Conservation (phyloP, 2,329 filamentous ascomycete species). For the Alternaria triticina region DNA sequence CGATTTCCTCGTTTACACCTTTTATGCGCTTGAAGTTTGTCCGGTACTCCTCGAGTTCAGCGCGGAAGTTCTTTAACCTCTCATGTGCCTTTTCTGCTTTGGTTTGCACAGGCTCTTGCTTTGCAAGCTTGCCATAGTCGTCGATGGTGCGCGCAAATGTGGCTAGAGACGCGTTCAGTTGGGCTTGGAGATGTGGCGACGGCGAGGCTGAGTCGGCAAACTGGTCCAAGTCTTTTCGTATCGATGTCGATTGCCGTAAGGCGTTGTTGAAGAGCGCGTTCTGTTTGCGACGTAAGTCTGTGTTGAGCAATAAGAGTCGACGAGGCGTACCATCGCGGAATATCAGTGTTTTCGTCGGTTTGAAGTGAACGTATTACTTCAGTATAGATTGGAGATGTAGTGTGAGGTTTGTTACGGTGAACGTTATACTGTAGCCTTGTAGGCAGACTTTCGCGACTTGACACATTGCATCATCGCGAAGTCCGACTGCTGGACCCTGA, state of each 20-base stretch:
- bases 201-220: slow-evolving; percentile 67
- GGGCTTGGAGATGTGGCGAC: slow-evolving; percentile 67
- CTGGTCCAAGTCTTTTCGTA: slow-evolving; percentile 76
- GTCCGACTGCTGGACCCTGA: slow-evolving; percentile 9
- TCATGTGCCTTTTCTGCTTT: slow-evolving; percentile 93
- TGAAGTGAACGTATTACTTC: too few relatives aligned
- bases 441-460: slow-evolving; percentile 27
- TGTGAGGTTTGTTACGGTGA: not conserved
- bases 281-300: slow-evolving; percentile 52
- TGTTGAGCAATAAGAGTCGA: not conserved
- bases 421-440: slow-evolving; percentile 1
- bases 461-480: slow-evolving; percentile 44
- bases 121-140: slow-evolving; percentile 85
- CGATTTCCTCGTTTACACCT: slow-evolving; percentile 75
- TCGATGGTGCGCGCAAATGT: slow-evolving; percentile 89
- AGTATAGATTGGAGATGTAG: not conserved
- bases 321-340: slow-evolving; percentile 27
- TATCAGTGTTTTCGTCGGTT: not conserved
- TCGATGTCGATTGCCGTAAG: slow-evolving; percentile 80
- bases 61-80: slow-evolving; percentile 82
- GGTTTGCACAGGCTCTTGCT: slow-evolving; percentile 85
- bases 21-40: slow-evolving; percentile 79
- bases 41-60: slow-evolving; percentile 81
- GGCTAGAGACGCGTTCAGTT: slow-evolving; percentile 62
- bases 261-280: slow-evolving; percentile 87